Percentiles rank a stretch among this genome's conserved stretches.
Evolutionary conservation across 2,329 filamentous ascomycete species (phyloP).

Genomic region (Penicillium sclerotigenum): DNA sequence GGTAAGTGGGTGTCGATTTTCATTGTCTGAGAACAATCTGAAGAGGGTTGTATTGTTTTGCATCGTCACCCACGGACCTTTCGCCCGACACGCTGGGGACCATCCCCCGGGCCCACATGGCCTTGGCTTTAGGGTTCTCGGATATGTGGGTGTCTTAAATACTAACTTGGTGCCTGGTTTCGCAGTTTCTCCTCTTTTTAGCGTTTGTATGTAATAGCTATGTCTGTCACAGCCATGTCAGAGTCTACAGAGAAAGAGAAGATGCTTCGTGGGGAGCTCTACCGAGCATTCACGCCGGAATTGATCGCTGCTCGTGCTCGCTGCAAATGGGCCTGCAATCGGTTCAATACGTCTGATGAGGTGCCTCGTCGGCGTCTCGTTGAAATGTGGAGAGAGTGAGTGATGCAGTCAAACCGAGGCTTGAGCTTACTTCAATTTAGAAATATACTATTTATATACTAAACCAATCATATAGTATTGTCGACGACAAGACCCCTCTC

Average conservation of each 20-base stretch:
- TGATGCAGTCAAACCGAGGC: slow-evolving; percentile 10
- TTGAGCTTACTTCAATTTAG: background rate
- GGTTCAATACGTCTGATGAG: slow-evolving; percentile 63
- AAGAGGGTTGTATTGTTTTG: slow-evolving; percentile 7
- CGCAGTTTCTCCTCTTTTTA: background rate
- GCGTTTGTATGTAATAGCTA: background rate
- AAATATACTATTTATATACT: background rate
- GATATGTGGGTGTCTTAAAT: background rate
- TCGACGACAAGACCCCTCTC: slow-evolving; percentile 60
- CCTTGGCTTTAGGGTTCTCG: background rate
- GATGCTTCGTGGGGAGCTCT: slow-evolving; percentile 68
- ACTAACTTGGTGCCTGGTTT: background rate
- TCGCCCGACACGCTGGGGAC: background rate
- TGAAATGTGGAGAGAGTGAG: slow-evolving; percentile 70
- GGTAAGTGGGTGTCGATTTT: background rate
- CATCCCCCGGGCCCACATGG: background rate
- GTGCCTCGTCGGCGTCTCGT: slow-evolving; percentile 60
- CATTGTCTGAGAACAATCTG: slow-evolving; percentile 19
- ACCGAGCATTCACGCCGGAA: slow-evolving; percentile 69
- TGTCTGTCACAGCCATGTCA: slow-evolving; percentile 9
- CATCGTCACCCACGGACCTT: background rate
- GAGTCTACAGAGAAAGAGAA: slow-evolving; percentile 33
- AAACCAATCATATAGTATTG: slow-evolving; percentile 50
- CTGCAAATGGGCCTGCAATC: slow-evolving; percentile 59
- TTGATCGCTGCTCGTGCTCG: slow-evolving; percentile 61